These are phyloP conservation scores for Daldinia loculata DNA, from an alignment of 495 filamentous ascomycete species.

Conservation along the genomic window DNA sequence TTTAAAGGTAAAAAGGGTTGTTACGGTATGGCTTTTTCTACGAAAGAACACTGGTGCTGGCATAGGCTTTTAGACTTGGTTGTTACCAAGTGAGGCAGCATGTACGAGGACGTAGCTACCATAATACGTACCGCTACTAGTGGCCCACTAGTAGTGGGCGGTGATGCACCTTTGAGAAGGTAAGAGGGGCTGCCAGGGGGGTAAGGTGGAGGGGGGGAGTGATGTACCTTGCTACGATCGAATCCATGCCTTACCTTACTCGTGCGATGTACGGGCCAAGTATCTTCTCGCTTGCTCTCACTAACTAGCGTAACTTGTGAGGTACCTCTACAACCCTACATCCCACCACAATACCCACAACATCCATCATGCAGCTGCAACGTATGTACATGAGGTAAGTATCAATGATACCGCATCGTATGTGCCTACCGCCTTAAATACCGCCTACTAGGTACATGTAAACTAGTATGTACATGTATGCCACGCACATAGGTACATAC, in stretches of 20 bases:
- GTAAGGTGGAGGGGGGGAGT: neutral
- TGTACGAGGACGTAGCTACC: conserved; percentile 36
- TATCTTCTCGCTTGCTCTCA: conserved; percentile 5
- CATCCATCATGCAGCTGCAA: conserved; percentile 11
- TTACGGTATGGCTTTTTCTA: conserved; percentile 22
- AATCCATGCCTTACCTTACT: conserved; percentile 32
- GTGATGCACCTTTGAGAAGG: conserved; percentile 12
- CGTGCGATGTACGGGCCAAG: conserved; percentile 30
- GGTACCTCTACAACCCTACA: conserved; percentile 20
- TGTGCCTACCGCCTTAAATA: conserved; percentile 2
- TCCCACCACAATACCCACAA: conserved; percentile 2
- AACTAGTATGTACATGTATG: neutral
- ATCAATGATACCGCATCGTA: conserved; percentile 24
- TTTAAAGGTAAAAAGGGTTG: conserved; percentile 29
- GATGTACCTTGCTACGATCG: conserved; percentile 24
- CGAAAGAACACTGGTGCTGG: conserved; percentile 28
- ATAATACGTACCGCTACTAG: too few species aligned
- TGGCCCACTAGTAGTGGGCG: conserved; percentile 23
- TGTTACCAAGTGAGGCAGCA: conserved; percentile 38
- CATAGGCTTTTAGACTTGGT: conserved; percentile 37
- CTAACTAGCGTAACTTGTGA: conserved; percentile 6
- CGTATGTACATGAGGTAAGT: conserved; percentile 4
- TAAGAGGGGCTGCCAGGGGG: conserved; percentile 29
- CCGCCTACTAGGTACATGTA: neutral
- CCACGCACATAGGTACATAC: conserved; percentile 2